Evolutionary conservation across 768 basidiomycete genomes (phyloP), one percentile per base, ranked within the genome.

Genomic region (Suillus occidentalis): DNA sequence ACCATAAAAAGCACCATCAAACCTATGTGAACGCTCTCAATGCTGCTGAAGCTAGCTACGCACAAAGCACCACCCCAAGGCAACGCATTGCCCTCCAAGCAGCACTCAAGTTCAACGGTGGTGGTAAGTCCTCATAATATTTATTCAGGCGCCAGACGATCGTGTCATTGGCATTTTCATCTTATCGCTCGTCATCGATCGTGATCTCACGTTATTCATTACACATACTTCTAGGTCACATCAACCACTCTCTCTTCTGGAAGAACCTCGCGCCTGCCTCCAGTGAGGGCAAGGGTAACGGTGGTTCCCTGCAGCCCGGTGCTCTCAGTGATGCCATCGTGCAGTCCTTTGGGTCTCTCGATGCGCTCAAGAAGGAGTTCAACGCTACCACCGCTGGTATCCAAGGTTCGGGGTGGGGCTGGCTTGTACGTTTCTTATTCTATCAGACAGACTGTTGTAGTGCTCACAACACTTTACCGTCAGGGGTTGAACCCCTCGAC

Each of bases 231-330:
- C 3, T 76, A 90, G 89, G 91, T 12, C 95, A 93, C 80, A 92
- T 95, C 84, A 95, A 95, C 81, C 94, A 95, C 82, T 91, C 94
- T 61, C 87, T 96, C 65, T 98, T 98, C 85, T 97, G 96, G 96
- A 90, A 87, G 81, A 96, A 95, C 83, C 84, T 97, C 63, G 89
- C 94, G 4, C 92, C 92, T 2, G 72, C 86, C 34, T 75, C 80
- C 6, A 69, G 73, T 18, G 81, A 82, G 69, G 75, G 80, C 69
- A 87, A 86, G 72, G 89, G 89, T 31, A 73, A 69, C 43, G 91
- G 91, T 18, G 90, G 89, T 58, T 73, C 73, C 8, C 80, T 91
- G 72, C 78, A 77, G 43, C 81, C 84, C 4, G 91, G 91, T 25
- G 81, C 86, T 18, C 82, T 95, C 73, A 92, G 89, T 77, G 66